Percentiles rank a stretch among this genome's conserved stretches.
These are phyloP conservation scores for Nemania sp. DNA, from an alignment of 2,329 filamentous ascomycete species.

Conservation along the genomic window DNA sequence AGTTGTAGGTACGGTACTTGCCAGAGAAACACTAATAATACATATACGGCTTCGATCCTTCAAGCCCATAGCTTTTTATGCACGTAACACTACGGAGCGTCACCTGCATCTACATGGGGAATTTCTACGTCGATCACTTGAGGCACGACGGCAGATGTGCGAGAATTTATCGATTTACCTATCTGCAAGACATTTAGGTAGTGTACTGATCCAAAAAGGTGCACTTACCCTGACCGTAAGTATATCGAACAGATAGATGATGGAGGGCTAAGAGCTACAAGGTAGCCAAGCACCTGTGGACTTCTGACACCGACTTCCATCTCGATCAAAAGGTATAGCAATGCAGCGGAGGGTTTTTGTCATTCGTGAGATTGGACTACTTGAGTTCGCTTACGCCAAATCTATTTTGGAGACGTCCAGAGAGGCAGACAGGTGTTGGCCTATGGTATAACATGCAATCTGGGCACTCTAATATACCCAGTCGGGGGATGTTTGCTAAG, in stretches of 20 bases:
- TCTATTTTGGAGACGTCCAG: not conserved
- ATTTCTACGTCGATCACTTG: constrained; percentile 17
- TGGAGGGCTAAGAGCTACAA: no score
- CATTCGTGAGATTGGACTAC: constrained; percentile 10
- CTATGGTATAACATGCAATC: no score
- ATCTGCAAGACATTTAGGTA: constrained; percentile 16
- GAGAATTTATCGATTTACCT: not conserved
- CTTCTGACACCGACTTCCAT: constrained; percentile 18
- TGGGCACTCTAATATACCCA: no score
- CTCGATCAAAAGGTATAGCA: constrained; percentile 19
- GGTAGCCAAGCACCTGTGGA: constrained; percentile 22
- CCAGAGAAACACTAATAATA: no score
- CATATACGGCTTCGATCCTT: constrained; percentile 10
- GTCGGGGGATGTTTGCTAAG: no score
- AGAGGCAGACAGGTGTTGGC: not conserved
- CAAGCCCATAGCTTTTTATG: constrained; percentile 12
- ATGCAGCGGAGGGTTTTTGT: not conserved
- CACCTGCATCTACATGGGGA: constrained; percentile 19
- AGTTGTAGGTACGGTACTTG: no score
- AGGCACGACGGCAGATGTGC: not conserved
- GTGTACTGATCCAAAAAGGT: not conserved
- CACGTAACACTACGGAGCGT: constrained; percentile 26
- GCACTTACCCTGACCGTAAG: not conserved
- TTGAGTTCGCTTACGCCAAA: constrained; percentile 11
- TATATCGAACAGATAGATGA: constrained; percentile 3